Conservation (phyloP, 192 early-diverging fungal genomes). For the Coemansia interrupta region DNA sequence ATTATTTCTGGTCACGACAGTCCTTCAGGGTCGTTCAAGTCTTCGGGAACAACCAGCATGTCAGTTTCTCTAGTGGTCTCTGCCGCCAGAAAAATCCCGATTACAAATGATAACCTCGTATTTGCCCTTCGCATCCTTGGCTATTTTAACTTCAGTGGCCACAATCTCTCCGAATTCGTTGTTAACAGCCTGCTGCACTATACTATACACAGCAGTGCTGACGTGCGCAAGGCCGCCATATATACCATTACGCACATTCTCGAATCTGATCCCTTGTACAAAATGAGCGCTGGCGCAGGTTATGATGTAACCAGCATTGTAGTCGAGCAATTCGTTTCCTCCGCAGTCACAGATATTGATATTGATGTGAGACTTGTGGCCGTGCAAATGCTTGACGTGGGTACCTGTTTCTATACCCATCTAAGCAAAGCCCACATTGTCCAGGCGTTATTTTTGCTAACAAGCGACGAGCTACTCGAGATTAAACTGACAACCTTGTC, state of each 20-base stretch:
- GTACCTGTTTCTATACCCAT: constrained; percentile 81
- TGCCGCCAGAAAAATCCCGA: constrained; percentile 11
- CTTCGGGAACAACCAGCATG: background rate
- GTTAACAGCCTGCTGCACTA: constrained; percentile 79
- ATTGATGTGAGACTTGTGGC: constrained; percentile 20
- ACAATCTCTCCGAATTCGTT: constrained; percentile 87
- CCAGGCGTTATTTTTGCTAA: constrained; percentile 76
- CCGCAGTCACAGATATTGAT: constrained; percentile 79
- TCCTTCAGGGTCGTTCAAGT: background rate
- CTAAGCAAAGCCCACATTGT: constrained; percentile 89
- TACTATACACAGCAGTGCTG: constrained; percentile 70
- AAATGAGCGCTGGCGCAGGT: constrained; percentile 70
- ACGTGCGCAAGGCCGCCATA: constrained; percentile 74
- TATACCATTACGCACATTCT: constrained; percentile 75
- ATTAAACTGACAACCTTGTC: constrained; percentile 78
- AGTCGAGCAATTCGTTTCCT: constrained; percentile 82
- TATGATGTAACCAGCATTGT: constrained; percentile 82
- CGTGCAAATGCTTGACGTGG: constrained; percentile 43
- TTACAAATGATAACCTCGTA: constrained; percentile 64
- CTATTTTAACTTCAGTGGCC: constrained; percentile 79
- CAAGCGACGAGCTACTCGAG: constrained; percentile 89
- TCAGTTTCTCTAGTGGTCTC: constrained; percentile 16
- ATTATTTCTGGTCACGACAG: too few species aligned
- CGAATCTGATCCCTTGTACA: constrained; percentile 75
- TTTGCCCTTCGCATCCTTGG: constrained; percentile 81